Conservation (phyloP, 345 rosid species). For the Salix dunnii region DNA sequence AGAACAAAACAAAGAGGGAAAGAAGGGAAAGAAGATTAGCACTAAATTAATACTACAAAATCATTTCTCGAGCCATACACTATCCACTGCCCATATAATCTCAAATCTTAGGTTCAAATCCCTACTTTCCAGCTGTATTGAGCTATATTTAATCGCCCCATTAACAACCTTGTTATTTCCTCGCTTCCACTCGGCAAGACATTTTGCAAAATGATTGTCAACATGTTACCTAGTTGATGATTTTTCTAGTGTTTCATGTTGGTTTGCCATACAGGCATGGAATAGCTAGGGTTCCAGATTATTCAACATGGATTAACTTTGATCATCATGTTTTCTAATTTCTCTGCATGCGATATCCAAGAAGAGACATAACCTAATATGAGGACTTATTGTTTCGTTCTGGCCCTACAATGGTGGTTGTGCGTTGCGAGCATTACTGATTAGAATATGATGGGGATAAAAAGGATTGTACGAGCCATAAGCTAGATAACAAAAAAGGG, state of each 20-base stretch:
- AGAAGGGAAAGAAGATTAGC: background rate
- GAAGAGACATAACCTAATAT: slow-evolving; percentile 35
- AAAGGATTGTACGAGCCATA: slow-evolving; percentile 27
- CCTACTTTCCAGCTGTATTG: slow-evolving; percentile 29
- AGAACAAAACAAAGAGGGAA: slow-evolving; percentile 7
- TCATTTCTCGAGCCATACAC: slow-evolving; percentile 70
- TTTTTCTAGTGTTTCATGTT: slow-evolving; percentile 13
- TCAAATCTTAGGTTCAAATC: slow-evolving; percentile 16
- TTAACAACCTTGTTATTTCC: slow-evolving; percentile 21
- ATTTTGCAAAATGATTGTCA: slow-evolving; percentile 27
- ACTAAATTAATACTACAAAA: slow-evolving; percentile 23
- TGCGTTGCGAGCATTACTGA: slow-evolving; percentile 21
- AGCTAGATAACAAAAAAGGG: slow-evolving; percentile 24
- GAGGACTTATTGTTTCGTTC: slow-evolving; percentile 37
- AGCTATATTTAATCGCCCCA: slow-evolving; percentile 20
- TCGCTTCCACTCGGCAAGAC: slow-evolving; percentile 32
- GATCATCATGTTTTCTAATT: background rate
- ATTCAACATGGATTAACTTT: background rate
- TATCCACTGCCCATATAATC: slow-evolving; percentile 16
- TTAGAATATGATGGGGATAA: slow-evolving; percentile 26
- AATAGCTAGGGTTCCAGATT: background rate
- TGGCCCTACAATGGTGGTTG: slow-evolving; percentile 47
- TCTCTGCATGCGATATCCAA: slow-evolving; percentile 19
- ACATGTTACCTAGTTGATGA: slow-evolving; percentile 38
- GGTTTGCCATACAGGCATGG: slow-evolving; percentile 6